Evolutionary conservation across 2,329 filamentous ascomycete genomes (phyloP), one percentile per base, ranked within the genome.

Genomic region (Monilinia vaccinii-corymbosi): DNA sequence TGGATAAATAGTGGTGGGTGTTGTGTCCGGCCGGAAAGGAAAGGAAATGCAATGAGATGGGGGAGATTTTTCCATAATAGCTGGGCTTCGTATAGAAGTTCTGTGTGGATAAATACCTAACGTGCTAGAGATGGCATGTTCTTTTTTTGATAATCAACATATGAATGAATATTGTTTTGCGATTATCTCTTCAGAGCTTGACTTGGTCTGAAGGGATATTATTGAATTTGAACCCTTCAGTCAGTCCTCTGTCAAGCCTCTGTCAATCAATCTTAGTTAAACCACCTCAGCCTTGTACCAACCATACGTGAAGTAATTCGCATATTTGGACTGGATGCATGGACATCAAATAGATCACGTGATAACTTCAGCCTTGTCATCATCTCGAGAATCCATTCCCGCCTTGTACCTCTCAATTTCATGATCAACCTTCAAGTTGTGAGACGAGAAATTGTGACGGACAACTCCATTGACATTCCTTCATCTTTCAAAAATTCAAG

Each of bases 41-140:
- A 40, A 21, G 2, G 38, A 42, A 42, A 42, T 42, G 34, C 11
- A 38, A 14, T 38, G 34, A 38, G 5, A 45, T 56, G 45, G 48
- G 48, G 61, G 61, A 53, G 46, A 48, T 56, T 63, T 64, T 61
- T n/a, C n/a, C 62, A 61, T 62, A 55, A 62, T 58, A n/a, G 59
- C 55, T 59, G 58, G 56, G 60, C 64, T 60, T 51, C 53, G 44
- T 48, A 40, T 48, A 58, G 62, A 62, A 62, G 62, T 62, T 59
- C n/a, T 36, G 21, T 59, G 31, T 59, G 48, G 57, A 59, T 59
- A 59, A 31, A 59, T 47, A 59, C 40, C 57, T 45, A 36, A 47
- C 48, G 25, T 46, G 32, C 48, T 59, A 28, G 13, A 46, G 21
- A 38, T 5, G 21, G 57, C 44, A 44, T 55, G 48, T 10, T 51